These are phyloP conservation scores for Talaromyces trachyspermus DNA, from an alignment of 495 filamentous ascomycete species.

Conservation along the genomic window DNA sequence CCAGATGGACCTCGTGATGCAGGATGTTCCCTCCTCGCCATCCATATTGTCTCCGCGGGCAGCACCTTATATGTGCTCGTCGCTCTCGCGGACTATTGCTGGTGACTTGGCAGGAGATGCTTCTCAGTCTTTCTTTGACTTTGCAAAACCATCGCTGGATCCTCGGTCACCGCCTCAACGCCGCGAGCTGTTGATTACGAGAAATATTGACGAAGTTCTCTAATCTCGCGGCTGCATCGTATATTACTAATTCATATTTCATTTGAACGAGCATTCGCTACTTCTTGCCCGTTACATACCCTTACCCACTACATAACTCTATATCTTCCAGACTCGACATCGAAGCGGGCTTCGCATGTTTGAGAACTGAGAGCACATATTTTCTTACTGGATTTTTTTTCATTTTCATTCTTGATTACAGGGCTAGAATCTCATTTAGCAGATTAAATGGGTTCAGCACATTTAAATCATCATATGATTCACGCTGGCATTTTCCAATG, in stretches of 20 bases:
- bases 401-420: slow-evolving; percentile 18
- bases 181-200: slow-evolving; percentile 42
- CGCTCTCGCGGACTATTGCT: slow-evolving; percentile 24
- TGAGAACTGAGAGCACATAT: no score
- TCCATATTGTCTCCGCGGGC: slow-evolving; percentile 45
- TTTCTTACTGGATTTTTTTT: not conserved
- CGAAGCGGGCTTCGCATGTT: slow-evolving; percentile 44
- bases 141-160: slow-evolving; percentile 25
- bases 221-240: slow-evolving; percentile 21
- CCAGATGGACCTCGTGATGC: slow-evolving; percentile 30
- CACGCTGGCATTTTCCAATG: slow-evolving; percentile 7
- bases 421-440: not conserved
- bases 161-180: slow-evolving; percentile 42
- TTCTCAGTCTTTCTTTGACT: slow-evolving; percentile 22
- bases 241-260: slow-evolving; percentile 7
- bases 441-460: not conserved
- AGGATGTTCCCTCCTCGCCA: slow-evolving; percentile 27
- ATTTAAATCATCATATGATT: slow-evolving; percentile 13
- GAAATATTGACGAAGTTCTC: slow-evolving; percentile 48
- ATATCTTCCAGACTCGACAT: slow-evolving; percentile 36
- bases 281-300: no score
- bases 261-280: no score
- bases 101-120: slow-evolving; percentile 27
- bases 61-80: slow-evolving; percentile 36
- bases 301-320: no score